phyloP scores from a whole-genome alignment of 2,329 filamentous ascomycete species.

The Fulvia fulva region DNA sequence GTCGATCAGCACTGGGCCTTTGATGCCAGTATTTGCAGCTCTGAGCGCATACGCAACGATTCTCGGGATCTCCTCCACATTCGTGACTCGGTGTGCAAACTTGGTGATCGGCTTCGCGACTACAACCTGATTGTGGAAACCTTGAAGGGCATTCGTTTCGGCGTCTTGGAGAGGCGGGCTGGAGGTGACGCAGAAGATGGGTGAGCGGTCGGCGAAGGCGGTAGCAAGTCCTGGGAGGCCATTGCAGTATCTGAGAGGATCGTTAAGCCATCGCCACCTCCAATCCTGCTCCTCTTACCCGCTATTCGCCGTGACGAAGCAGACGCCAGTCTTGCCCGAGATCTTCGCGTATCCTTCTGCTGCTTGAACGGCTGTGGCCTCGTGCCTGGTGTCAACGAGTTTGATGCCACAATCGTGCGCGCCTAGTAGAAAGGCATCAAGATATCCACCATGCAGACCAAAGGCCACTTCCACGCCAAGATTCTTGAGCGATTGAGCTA shows the following conservation, averaged over 20 bases:
- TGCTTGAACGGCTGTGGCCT: constrained; percentile 47
- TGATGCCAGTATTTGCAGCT: constrained; percentile 35
- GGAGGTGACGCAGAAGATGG: constrained; percentile 45
- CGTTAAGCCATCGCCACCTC: not conserved
- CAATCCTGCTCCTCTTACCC: constrained; percentile 33
- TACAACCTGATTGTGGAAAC: constrained; percentile 46
- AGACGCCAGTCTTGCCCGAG: constrained; percentile 42
- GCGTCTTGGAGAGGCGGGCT: constrained; percentile 44
- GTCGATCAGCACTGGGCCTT: constrained; percentile 40
- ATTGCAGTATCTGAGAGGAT: constrained; percentile 42
- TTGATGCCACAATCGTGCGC: constrained; percentile 40
- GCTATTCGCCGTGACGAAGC: constrained; percentile 48
- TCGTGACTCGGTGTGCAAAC: constrained; percentile 44
- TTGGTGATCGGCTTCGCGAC: constrained; percentile 44
- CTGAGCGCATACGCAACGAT: constrained; percentile 41
- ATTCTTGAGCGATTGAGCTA: constrained; percentile 43
- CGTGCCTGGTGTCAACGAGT: constrained; percentile 46
- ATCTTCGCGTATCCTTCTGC: constrained; percentile 46
- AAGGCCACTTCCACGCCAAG: constrained; percentile 45
- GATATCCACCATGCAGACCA: constrained; percentile 47
- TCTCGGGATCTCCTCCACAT: constrained; percentile 44
- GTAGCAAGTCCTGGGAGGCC: constrained; percentile 45
- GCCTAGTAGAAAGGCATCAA: constrained; percentile 48
- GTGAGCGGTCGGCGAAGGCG: constrained; percentile 44
- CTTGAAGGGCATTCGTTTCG: constrained; percentile 46